phyloP scores from a whole-genome alignment of 257 asterid species.

The Anisodus acutangulus region DNA sequence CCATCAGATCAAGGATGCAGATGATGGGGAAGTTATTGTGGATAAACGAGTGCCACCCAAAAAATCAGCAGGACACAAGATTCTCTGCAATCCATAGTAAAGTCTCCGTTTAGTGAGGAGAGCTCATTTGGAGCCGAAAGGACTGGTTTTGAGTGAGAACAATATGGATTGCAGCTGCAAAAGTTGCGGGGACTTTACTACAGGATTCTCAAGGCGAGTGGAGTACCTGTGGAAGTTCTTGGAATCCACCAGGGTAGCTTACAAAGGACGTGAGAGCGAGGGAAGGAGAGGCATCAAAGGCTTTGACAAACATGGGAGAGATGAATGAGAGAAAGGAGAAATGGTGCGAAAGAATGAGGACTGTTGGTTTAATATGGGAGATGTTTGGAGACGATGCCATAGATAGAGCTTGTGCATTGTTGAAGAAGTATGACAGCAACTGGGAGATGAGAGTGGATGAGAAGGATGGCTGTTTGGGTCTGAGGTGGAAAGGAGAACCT shows the following conservation, averaged over 20 bases:
- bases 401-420: slow-evolving; percentile 68
- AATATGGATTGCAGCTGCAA: slow-evolving; percentile 68
- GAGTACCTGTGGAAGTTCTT: slow-evolving; percentile 74
- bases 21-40: slow-evolving; percentile 28
- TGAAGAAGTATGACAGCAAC: slow-evolving; percentile 72
- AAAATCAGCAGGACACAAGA: slow-evolving; percentile 51
- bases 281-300: slow-evolving; percentile 89
- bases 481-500: slow-evolving; percentile 86
- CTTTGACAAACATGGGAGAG: slow-evolving; percentile 54
- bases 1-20: slow-evolving; percentile 32
- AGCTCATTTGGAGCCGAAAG: slow-evolving; percentile 66
- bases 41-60: slow-evolving; percentile 35
- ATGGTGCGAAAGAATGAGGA: slow-evolving; percentile 74
- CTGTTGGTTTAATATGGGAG: slow-evolving; percentile 58
- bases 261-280: slow-evolving; percentile 76
- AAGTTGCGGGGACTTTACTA: slow-evolving; percentile 68
- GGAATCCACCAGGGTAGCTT: slow-evolving; percentile 74
- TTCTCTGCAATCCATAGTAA: too few relatives aligned
- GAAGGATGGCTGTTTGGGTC: slow-evolving; percentile 55
- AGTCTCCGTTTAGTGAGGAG: too few relatives aligned
- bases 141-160: slow-evolving; percentile 74
- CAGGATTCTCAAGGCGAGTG: slow-evolving; percentile 67
- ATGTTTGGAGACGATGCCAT: slow-evolving; percentile 64
- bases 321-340: slow-evolving; percentile 76
- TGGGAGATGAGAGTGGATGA: slow-evolving; percentile 80